Evolutionary conservation across 257 asterid species (phyloP).

Genomic region (Salvia miltiorrhiza): DNA sequence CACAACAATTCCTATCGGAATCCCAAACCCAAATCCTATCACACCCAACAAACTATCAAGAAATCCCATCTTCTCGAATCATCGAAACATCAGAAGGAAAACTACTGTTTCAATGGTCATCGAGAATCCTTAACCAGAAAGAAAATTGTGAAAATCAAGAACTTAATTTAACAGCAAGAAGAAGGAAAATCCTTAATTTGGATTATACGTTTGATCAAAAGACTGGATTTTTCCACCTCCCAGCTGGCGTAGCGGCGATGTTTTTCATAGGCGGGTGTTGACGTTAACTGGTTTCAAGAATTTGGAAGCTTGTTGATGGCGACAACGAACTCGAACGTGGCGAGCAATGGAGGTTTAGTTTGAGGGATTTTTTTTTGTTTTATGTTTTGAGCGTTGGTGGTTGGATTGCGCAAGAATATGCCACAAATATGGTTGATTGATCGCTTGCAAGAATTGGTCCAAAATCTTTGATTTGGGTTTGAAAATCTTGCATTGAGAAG

Average conservation of each 20-base stretch:
- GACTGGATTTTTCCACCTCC: not conserved
- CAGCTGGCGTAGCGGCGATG: slow-evolving; percentile 27
- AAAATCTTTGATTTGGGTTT: not conserved
- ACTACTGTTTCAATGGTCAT: slow-evolving; percentile 15
- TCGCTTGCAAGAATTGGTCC: not conserved
- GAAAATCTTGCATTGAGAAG: not conserved
- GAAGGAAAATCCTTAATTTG: not conserved
- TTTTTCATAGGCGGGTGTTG: not conserved
- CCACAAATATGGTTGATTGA: slow-evolving; percentile 1
- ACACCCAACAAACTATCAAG: slow-evolving; percentile 39
- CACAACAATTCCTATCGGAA: slow-evolving; percentile 50
- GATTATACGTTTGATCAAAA: not conserved
- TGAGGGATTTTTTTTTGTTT: no score
- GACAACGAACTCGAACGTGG: slow-evolving; percentile 25
- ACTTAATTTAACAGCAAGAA: slow-evolving; percentile 3
- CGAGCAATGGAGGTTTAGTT: not conserved
- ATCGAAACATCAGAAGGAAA: not conserved
- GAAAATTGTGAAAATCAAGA: slow-evolving; percentile 8
- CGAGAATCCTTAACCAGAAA: not conserved
- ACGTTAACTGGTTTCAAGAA: not conserved
- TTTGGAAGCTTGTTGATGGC: slow-evolving; percentile 24
- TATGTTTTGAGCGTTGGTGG: not conserved
- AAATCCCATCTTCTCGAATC: slow-evolving; percentile 49
- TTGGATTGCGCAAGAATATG: slow-evolving; percentile 7
- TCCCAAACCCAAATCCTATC: slow-evolving; percentile 61